These are phyloP conservation scores for Epichloe elymi DNA, from an alignment of 2,329 filamentous ascomycete genomes.

Conservation along the genomic window DNA sequence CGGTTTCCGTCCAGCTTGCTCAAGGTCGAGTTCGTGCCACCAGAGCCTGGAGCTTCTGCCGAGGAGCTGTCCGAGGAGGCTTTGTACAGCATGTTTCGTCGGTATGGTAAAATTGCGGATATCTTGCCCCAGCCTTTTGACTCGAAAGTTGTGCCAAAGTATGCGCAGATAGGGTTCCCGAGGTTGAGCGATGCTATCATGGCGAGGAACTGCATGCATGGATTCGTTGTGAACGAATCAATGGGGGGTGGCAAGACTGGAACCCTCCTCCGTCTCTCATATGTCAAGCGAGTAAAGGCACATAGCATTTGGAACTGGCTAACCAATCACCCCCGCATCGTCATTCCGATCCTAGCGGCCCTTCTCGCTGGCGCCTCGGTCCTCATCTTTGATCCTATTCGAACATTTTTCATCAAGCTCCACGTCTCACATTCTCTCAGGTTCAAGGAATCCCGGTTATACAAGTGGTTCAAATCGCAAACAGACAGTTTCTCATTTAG, in stretches of 20 bases:
- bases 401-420: constrained; percentile 81
- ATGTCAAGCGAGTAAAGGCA: constrained; percentile 64
- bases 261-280: constrained; percentile 69
- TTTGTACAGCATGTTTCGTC: constrained; percentile 74
- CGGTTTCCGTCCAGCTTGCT: constrained; percentile 65
- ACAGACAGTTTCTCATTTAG: constrained; percentile 53
- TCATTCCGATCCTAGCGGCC: constrained; percentile 71
- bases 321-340: constrained; percentile 70
- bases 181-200: constrained; percentile 65
- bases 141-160: constrained; percentile 73
- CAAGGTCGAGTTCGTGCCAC: constrained; percentile 73
- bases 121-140: constrained; percentile 73
- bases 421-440: constrained; percentile 71
- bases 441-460: constrained; percentile 57
- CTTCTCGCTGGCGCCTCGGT: constrained; percentile 74
- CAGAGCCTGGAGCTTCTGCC: constrained; percentile 53
- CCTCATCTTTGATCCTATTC: constrained; percentile 83
- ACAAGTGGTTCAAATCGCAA: constrained; percentile 61
- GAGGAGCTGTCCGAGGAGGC: constrained; percentile 77
- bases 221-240: constrained; percentile 56
- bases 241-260: constrained; percentile 65
- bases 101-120: constrained; percentile 81
- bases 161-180: constrained; percentile 66
- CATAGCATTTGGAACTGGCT: constrained; percentile 83
- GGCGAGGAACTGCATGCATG: constrained; percentile 87